Evolutionary conservation across 495 filamentous ascomycete genomes (phyloP).

Genomic region (Annulohypoxylon nitens): DNA sequence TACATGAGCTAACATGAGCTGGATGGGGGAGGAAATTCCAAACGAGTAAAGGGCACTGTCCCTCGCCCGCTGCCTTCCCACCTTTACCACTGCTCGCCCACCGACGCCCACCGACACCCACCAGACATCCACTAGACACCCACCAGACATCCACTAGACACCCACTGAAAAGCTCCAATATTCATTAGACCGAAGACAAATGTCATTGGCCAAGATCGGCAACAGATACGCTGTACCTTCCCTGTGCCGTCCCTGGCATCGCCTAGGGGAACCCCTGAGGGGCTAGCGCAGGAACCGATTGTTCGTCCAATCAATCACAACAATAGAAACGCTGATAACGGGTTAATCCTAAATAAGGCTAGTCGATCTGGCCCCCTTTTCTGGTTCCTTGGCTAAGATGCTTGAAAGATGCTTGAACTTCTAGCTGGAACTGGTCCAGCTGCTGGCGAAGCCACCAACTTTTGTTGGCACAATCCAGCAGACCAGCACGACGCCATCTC

Average conservation of each 20-base stretch:
- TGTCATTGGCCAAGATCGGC: constrained; percentile 25
- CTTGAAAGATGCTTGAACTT: constrained; percentile 38
- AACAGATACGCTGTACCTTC: constrained; percentile 31
- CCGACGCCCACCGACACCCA: constrained; percentile 3
- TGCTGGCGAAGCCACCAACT: background rate
- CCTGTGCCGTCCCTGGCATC: constrained; percentile 36
- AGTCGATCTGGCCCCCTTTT: constrained; percentile 33
- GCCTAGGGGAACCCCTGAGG: constrained; percentile 12
- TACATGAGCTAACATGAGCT: constrained; percentile 21
- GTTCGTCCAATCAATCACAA: constrained; percentile 34
- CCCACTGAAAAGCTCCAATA: constrained; percentile 30
- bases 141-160: background rate
- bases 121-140: background rate
- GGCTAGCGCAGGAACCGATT: constrained; percentile 51
- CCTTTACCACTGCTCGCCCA: background rate
- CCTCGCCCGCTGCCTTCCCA: too few species aligned
- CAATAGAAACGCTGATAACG: constrained; percentile 38
- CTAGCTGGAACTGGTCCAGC: background rate
- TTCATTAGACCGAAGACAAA: constrained; percentile 37
- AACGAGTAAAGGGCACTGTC: constrained; percentile 41
- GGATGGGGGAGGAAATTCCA: constrained; percentile 36
- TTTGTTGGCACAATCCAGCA: constrained; percentile 1
- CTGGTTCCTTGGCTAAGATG: constrained; percentile 26
- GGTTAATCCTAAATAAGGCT: constrained; percentile 33
- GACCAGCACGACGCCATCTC: constrained; percentile 10